Evolutionary conservation across 2,329 filamentous ascomycete species (phyloP), one percentile per base, ranked within the genome.

Genomic region (Aspergillus sp.): DNA sequence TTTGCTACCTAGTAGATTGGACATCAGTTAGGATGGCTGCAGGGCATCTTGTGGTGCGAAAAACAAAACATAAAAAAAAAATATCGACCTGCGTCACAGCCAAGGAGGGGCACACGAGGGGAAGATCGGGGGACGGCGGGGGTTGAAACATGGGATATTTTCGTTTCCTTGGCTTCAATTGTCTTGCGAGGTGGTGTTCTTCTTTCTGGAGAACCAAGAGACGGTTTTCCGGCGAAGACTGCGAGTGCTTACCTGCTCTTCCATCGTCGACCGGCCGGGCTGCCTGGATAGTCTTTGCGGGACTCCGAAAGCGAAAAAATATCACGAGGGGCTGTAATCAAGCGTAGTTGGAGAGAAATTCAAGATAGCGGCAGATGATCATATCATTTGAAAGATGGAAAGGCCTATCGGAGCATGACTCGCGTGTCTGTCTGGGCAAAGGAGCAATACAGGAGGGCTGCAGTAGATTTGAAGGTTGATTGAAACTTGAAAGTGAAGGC

Each of bases 1-100:
- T 91, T 93, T 79, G 95, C 90, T 76, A 97, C 88, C 91, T 97
- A 57, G 52, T 11, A 57, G 15, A 47, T 25, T 49, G 31, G n/a
- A 54, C 39, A 49, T 14, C 25, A 47, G 56, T 57, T 50, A 57
- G 56, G 39, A 44, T 48, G 19, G 35, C 4, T n/a, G 44, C 23
- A n/a, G 21, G 19, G 15, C n/a, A 17, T 19, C 15, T 46, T n/a
- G 9, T 35, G 31, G 14, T 25, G 49, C 23, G 35, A 27, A 44
- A 44, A 6, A 31, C 2, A 11, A 31, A 3, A 21, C 21, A 21
- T 21, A 3, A 41, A 19, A 49, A 44, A 6, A 27, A 27, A 9
- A 8, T 1, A 40, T 43, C 27, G 33, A 43, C 14, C 41, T 45
- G 54, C 40, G 46, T 35, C 25, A 49, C 19, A 44, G 52, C 41